Percentiles rank a stretch among this genome's conserved stretches.
phyloP scores from a whole-genome alignment of 768 basidiomycete genomes.

The Kwoniella heveanensis region DNA sequence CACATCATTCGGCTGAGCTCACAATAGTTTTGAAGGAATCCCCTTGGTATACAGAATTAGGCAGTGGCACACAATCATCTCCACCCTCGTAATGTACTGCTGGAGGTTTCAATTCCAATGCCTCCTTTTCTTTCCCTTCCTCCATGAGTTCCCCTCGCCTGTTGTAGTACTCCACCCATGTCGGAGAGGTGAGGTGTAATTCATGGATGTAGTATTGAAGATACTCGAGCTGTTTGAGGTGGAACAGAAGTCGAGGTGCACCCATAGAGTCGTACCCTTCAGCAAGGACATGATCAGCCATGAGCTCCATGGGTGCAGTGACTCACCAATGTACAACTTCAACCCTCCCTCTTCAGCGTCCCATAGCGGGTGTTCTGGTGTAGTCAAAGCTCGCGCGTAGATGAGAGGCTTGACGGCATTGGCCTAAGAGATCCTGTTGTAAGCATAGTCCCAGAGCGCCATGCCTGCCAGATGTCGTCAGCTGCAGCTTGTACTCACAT shows the following conservation, averaged over 20 bases:
- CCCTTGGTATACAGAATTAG: constrained; percentile 4
- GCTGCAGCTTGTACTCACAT: constrained; percentile 28
- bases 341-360: constrained; percentile 26
- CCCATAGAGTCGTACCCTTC: constrained; percentile 23
- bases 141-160: constrained; percentile 6
- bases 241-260: constrained; percentile 33
- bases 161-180: constrained; percentile 21
- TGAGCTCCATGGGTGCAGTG: not conserved
- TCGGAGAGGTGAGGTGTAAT: constrained; percentile 38
- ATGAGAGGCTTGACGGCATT: constrained; percentile 43
- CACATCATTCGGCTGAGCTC: constrained; percentile 8
- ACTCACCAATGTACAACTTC: constrained; percentile 43
- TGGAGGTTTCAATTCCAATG: not conserved
- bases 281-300: not conserved
- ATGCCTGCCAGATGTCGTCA: too few relatives aligned
- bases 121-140: constrained; percentile 1
- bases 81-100: constrained; percentile 8
- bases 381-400: constrained; percentile 19
- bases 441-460: too few relatives aligned
- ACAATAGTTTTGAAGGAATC: constrained; percentile 24
- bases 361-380: constrained; percentile 44
- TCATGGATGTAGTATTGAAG: constrained; percentile 50
- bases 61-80: constrained; percentile 36
- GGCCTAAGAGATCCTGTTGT: constrained; percentile 17
- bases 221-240: constrained; percentile 49